Conservation (phyloP, 139 green algal genomes). For the Chlamydomonas sp. region DNA sequence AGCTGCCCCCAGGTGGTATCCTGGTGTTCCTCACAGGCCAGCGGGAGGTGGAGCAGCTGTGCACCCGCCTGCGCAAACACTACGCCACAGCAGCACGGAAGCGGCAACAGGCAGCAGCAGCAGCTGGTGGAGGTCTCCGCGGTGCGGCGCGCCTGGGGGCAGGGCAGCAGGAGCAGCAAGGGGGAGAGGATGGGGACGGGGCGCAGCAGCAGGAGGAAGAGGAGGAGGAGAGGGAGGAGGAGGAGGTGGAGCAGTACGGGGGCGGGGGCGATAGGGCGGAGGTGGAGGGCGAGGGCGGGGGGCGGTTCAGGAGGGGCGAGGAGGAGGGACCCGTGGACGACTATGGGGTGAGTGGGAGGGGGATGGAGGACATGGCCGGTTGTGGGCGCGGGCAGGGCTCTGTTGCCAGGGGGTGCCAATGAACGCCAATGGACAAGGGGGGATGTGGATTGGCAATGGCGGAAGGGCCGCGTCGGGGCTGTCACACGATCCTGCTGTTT, state of each 20-base stretch:
- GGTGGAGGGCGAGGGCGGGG: conserved; percentile 27
- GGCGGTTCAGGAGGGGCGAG: conserved; percentile 24
- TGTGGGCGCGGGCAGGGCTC: not conserved
- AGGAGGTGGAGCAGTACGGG: conserved; percentile 18
- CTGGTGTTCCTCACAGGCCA: conserved; percentile 97
- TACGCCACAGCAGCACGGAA: conserved; percentile 35
- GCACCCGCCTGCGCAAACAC: conserved; percentile 62
- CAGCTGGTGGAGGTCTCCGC: not conserved
- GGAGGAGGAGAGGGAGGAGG: conserved; percentile 30
- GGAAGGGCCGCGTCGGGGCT: no score
- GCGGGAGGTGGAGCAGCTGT: conserved; percentile 88
- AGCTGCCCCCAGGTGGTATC: conserved; percentile 90
- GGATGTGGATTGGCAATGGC: no score
- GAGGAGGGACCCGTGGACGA: conserved; percentile 38
- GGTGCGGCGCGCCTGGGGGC: not conserved
- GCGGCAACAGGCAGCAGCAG: conserved; percentile 33
- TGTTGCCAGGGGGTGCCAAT: no score
- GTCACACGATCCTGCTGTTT: no score
- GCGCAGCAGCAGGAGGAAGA: conserved; percentile 41
- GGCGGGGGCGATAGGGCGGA: conserved; percentile 53
- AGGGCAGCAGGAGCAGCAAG: not conserved
- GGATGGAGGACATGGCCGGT: not conserved
- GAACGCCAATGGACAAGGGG: no score
- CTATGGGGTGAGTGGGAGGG: conserved; percentile 41
- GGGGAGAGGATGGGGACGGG: conserved; percentile 41